Base-by-base conservation (phyloP, 345 rosid species). In the Toxicodendron radicans region DNA sequence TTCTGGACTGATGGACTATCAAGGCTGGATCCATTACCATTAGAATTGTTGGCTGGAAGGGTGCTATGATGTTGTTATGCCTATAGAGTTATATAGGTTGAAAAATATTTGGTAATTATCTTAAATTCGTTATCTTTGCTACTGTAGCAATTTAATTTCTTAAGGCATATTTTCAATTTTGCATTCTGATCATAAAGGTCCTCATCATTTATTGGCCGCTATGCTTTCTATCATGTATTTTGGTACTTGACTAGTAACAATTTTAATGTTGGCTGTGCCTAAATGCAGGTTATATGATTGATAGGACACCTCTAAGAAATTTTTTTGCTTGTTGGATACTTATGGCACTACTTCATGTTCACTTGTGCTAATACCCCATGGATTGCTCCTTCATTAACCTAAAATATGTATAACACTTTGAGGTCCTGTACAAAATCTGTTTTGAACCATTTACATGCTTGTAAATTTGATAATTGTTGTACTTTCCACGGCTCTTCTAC, bases 61-160 rank as follows among this genome's bases (percentile, higher is more conserved):
- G n/a, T n/a, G n/a, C n/a, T n/a, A n/a, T n/a, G n/a, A n/a, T n/a
- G 61, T 66, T 74, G 33, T 52, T 41, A 11, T 24, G 51, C 21
- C 49, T 43, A 20, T 33, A 35, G 64, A 35, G 17, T 48, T 30
- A 18, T 27, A 64, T 30, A 4, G 17, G 48, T 69, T 27, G 30
- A 65, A 14, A 46, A 38, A 9, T 49, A 46, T 14, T 57, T 23
- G 14, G 70, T 43, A 32, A 68, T 62, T 53, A 70, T 58, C 18
- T 16, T 58, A 10, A 45, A 35, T 21, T 10, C 41, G 17, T 59
- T 5, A 16, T 17, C 20, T 33, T 71, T 16, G 16, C 0, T 3
- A 12, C 18, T 59, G 35, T 14, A 20, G 14, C 6, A 17, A 35
- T 72, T 54, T n/a, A 4, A 5, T 10, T 17, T 53, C 16, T 18